Base-by-base conservation (phyloP, 768 basidiomycete species). In the Zangia roseola region DNA sequence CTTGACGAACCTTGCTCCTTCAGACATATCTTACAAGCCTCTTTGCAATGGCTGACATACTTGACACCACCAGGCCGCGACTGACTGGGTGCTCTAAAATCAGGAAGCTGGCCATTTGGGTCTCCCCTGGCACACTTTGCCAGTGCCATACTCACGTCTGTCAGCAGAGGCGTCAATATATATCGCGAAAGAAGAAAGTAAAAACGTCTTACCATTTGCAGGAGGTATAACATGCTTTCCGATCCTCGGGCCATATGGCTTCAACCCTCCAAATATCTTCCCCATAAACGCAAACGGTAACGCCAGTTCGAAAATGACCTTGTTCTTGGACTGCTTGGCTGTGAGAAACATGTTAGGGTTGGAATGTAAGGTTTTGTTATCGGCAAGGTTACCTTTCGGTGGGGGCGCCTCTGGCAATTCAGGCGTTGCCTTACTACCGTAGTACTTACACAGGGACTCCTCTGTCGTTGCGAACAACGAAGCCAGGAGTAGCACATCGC, bases 401-500 rank as follows among this genome's bases (percentile, higher is more conserved):
- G 16, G 17, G 12, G 47, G 35, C 24, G 13, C 6, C n/a, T 6
- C 10, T 16, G 37, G 7, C 10, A 6, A 14, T 16, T 28, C 39
- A 28, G 16, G 9, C 16, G 9, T 42, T 10, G 21, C 23, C 19
- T 30, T 26, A n/a, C 9, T 21, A n/a, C 30, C n/a, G 37, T 46
- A 56, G 24, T 52, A 52, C 13, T 6, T 6, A 19, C 33, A 4
- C 3, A 56, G 25, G 2, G 14, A 19, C 30, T 57, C 2, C 10
- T 44, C 42, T 8, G n/a, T 31, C 42, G 34, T 47, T 17, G 34
- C 34, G 4, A 57, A 35, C 5, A 57, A 42, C 5, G 50, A 54
- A 5, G 55, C 43, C 10, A 57, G 28, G 28, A 58, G 56, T 5
- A 57, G 30, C 19, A 57, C 31, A 6, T 57, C 56, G 39, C 45